Conservation (phyloP, 192 early-diverging fungal genomes). For the Gaertneriomyces sp. region DNA sequence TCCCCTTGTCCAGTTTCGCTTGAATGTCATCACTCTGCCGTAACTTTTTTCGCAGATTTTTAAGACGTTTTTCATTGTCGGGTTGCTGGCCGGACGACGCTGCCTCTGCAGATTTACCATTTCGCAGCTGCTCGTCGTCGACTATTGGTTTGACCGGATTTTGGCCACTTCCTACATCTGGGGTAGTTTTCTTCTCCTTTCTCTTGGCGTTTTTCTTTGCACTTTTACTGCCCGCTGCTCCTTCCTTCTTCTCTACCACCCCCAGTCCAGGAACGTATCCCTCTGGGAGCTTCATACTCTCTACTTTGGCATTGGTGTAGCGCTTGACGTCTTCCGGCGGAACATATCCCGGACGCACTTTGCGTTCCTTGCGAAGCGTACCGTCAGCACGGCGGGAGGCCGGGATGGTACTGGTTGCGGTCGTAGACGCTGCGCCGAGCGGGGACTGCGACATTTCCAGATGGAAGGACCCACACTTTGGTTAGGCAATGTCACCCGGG, state of each 20-base stretch:
- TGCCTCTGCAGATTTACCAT: neutral
- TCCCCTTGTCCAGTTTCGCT: constrained; percentile 47
- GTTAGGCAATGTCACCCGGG: too few relatives aligned
- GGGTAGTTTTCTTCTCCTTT: constrained; percentile 26
- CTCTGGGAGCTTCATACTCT: constrained; percentile 32
- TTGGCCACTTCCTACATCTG: neutral
- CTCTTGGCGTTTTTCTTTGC: constrained; percentile 37
- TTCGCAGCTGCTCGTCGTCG: constrained; percentile 2
- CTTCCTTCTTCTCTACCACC: neutral
- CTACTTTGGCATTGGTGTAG: constrained; percentile 58
- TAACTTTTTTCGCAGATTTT: constrained; percentile 66
- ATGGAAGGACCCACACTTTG: too few relatives aligned
- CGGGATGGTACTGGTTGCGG: constrained; percentile 32
- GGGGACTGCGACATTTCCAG: too few relatives aligned
- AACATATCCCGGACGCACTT: constrained; percentile 65
- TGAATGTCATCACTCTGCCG: constrained; percentile 62
- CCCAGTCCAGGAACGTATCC: constrained; percentile 38
- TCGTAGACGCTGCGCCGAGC: too few relatives aligned
- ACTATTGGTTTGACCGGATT: too few relatives aligned
- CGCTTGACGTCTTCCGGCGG: constrained; percentile 61
- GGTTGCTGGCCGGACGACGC: neutral
- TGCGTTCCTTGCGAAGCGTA: constrained; percentile 62
- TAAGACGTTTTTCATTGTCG: constrained; percentile 47
- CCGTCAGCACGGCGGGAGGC: constrained; percentile 66
- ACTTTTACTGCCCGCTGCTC: constrained; percentile 20